Base-by-base conservation (phyloP, 2,329 filamentous ascomycete species). In the Whalleya microplaca region DNA sequence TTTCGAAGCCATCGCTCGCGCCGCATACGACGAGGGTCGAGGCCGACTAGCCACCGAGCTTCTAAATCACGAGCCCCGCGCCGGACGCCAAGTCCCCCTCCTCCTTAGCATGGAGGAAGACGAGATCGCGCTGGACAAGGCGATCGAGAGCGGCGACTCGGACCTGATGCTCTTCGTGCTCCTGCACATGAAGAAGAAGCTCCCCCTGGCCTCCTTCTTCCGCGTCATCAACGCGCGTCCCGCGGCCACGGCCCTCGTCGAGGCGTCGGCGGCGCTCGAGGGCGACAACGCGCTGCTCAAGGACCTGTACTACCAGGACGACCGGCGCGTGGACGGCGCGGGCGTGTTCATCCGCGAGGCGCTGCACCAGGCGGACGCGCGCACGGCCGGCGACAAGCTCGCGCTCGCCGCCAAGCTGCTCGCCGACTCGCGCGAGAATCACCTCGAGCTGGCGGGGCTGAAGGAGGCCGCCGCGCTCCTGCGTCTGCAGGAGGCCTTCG, bases 301-400 rank as follows among this genome's bases (percentile, higher is more conserved):
- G 69, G 95, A 98, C 70, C 80, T 99, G 2, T 99, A 95, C 76
- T 99, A 99, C 72, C 95, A 98, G 75, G 95, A 98, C 67, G 95
- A 99, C 71, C 86, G 94, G 4, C 86, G 93, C 2, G 79, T 92
- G 4, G 95, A 98, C 63, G 92, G 95, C 2, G 90, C 94, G 0
- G 90, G 92, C 55, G 86, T 99, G 1, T 90, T 98, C 56, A 79
- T 99, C 14, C 85, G 86, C 19, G 94, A 99, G 74, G 91, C 93
- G 0, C 79, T 99, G 7, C 77, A 82, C 3, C 90, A 95, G 69
- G 81, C 86, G 0, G 86, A 90, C 60, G 79, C 86, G 21, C 82
- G 87, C 32, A 87, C 86, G 0, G 84, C 90, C 4, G 83, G 84
- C 1, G 95, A 98, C 72, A 98, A 97, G 76, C 81, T 99, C 41